A percentile compares a stretch with the other conserved stretches of the same genome.
Evolutionary conservation across 2,329 filamentous ascomycete species (phyloP).

Genomic region (Coniochaeta hoffmannii): DNA sequence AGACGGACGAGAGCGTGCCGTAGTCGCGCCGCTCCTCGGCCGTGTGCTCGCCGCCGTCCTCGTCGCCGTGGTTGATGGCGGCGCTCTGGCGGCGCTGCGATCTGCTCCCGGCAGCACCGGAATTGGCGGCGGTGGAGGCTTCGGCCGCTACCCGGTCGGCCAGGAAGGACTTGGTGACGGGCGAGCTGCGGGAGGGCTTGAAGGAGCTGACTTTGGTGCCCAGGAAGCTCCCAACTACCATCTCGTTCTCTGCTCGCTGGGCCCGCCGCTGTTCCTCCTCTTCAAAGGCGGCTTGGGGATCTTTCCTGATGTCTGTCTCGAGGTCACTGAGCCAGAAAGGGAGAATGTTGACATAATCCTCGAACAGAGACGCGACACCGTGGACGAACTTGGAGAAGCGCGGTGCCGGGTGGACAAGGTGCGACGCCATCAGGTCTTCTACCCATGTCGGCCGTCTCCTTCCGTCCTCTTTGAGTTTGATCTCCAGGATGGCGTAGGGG

Average conservation of each 20-base stretch:
- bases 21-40: conserved; percentile 28
- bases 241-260: conserved; percentile 76
- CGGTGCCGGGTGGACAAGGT: conserved; percentile 82
- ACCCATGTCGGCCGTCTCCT: conserved; percentile 72
- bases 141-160: conserved; percentile 47
- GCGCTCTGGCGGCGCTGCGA: conserved; percentile 7
- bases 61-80: conserved; percentile 9
- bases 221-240: conserved; percentile 82
- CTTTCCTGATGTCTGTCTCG: conserved; percentile 87
- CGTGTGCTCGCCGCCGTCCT: conserved; percentile 6
- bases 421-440: conserved; percentile 83
- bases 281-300: conserved; percentile 84
- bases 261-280: conserved; percentile 81
- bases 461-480: conserved; percentile 70
- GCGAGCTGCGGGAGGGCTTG: conserved; percentile 53
- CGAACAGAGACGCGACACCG: conserved; percentile 83
- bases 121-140: conserved; percentile 15
- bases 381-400: conserved; percentile 97
- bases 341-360: conserved; percentile 91
- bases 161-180: conserved; percentile 58
- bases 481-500: conserved; percentile 84
- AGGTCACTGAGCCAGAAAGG: conserved; percentile 94
- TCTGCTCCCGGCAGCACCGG: not conserved
- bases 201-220: conserved; percentile 50
- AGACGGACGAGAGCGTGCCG: conserved; percentile 59